Percentiles rank a stretch among this genome's conserved stretches.
Evolutionary conservation across 2,329 filamentous ascomycete species (phyloP).

Genomic region (Fusarium praegraminearum): DNA sequence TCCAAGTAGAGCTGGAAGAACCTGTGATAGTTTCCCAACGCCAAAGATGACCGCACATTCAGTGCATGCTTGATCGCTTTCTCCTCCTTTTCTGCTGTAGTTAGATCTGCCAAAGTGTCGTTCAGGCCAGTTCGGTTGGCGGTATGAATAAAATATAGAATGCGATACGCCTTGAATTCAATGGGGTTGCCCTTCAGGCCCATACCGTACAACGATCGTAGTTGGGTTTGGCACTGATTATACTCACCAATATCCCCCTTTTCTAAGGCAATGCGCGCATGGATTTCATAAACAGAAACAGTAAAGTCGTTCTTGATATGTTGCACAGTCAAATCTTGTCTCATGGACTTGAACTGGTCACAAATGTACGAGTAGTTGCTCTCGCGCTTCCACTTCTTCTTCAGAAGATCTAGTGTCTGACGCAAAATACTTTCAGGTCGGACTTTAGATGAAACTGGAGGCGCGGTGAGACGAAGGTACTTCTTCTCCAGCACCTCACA

Average conservation of each 20-base stretch:
- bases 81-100: constrained; percentile 92
- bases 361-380: constrained; percentile 98
- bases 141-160: constrained; percentile 99
- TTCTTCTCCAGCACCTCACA: constrained; percentile 89
- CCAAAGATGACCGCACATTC: constrained; percentile 89
- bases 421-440: constrained; percentile 84
- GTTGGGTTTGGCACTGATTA: constrained; percentile 99
- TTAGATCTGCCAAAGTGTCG: constrained; percentile 99
- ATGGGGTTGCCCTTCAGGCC: constrained; percentile 88
- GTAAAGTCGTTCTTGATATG: constrained; percentile 97
- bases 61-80: constrained; percentile 89
- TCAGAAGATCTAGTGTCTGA: constrained; percentile 87
- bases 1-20: constrained; percentile 97
- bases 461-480: constrained; percentile 92
- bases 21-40: constrained; percentile 94
- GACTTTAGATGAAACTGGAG: constrained; percentile 88
- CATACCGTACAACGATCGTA: constrained; percentile 89
- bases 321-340: constrained; percentile 97
- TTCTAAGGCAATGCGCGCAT: constrained; percentile 96
- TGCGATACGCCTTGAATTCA: constrained; percentile 99
- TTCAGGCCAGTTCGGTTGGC: constrained; percentile 98
- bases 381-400: constrained; percentile 94
- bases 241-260: constrained; percentile 99
- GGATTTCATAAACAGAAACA: constrained; percentile 95
- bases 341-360: constrained; percentile 98